Percentiles rank a stretch among this genome's conserved stretches.
These are phyloP conservation scores for Sarocladium kiliense DNA, from an alignment of 2,329 filamentous ascomycete genomes.

Conservation along the genomic window DNA sequence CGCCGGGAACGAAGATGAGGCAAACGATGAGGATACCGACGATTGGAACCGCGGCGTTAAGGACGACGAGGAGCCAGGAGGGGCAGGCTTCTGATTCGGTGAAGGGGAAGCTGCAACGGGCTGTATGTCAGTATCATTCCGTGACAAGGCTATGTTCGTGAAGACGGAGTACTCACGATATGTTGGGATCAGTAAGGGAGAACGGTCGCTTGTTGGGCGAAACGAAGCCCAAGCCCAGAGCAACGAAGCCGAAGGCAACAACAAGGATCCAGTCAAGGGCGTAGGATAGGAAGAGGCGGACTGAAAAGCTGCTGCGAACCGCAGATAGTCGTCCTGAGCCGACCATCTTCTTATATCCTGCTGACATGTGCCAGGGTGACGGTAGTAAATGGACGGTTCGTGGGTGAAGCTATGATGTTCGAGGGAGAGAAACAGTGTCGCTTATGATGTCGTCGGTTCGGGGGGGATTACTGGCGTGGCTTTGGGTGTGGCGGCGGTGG, in stretches of 20 bases:
- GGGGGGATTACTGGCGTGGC: background rate
- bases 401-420: conserved; percentile 16
- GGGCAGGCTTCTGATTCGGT: conserved; percentile 68
- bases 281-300: conserved; percentile 55
- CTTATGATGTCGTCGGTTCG: background rate
- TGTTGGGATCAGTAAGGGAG: conserved; percentile 64
- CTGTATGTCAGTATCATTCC: background rate
- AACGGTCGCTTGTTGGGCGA: conserved; percentile 66
- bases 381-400: background rate
- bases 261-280: conserved; percentile 70
- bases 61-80: conserved; percentile 57
- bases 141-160: no score
- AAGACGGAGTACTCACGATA: conserved; percentile 62
- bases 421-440: conserved; percentile 11
- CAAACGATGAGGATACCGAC: conserved; percentile 63
- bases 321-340: conserved; percentile 15
- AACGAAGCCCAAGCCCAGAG: conserved; percentile 52
- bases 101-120: conserved; percentile 57
- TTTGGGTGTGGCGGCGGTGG: background rate
- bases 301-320: conserved; percentile 21
- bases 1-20: conserved; percentile 67
- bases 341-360: conserved; percentile 23
- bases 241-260: conserved; percentile 51
- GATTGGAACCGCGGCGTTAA: conserved; percentile 59
- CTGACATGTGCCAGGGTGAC: conserved; percentile 16